A percentile compares a stretch with the other conserved stretches of the same genome.
These are phyloP conservation scores for Thelephora terrestris DNA, from an alignment of 1,284 basidiomycete genomes.

Conservation along the genomic window DNA sequence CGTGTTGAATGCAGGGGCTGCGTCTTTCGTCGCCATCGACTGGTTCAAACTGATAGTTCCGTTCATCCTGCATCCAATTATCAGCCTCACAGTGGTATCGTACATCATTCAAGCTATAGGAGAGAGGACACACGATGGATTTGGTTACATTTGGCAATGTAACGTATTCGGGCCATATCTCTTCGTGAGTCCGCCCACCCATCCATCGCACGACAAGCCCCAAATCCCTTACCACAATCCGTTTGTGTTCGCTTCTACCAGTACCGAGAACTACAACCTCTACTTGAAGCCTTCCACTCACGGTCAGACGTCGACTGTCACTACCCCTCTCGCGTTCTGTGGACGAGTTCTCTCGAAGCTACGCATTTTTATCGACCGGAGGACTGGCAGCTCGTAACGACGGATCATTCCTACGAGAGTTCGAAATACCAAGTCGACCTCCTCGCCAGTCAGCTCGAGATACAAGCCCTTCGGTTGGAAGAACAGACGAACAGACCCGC, in stretches of 20 bases:
- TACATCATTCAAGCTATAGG: conserved; percentile 58
- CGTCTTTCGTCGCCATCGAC: conserved; percentile 50
- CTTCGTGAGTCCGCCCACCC: conserved; percentile 42
- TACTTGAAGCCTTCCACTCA: conserved; percentile 30
- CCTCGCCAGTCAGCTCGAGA: conserved; percentile 51
- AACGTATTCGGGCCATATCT: conserved; percentile 81
- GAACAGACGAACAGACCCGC: conserved; percentile 12
- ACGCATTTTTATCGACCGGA: conserved; percentile 44
- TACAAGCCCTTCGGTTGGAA: conserved; percentile 19
- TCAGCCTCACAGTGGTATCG: conserved; percentile 44
- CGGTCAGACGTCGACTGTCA: conserved; percentile 4
- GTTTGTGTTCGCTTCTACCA: conserved; percentile 19
- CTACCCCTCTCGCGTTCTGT: conserved; percentile 57
- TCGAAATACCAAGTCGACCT: conserved; percentile 80
- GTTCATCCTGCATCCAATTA: conserved; percentile 36
- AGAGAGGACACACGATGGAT: conserved; percentile 54
- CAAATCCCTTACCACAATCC: not conserved
- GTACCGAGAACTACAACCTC: conserved; percentile 48
- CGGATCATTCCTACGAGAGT: conserved; percentile 56
- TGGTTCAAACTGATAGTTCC: conserved; percentile 44
- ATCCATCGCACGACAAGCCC: not conserved
- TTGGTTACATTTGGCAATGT: conserved; percentile 80
- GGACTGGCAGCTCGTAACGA: conserved; percentile 68
- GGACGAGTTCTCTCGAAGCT: conserved; percentile 73
- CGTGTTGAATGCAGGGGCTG: conserved; percentile 76